Conservation (phyloP, 345 rosid species). For the Salix brachista region DNA sequence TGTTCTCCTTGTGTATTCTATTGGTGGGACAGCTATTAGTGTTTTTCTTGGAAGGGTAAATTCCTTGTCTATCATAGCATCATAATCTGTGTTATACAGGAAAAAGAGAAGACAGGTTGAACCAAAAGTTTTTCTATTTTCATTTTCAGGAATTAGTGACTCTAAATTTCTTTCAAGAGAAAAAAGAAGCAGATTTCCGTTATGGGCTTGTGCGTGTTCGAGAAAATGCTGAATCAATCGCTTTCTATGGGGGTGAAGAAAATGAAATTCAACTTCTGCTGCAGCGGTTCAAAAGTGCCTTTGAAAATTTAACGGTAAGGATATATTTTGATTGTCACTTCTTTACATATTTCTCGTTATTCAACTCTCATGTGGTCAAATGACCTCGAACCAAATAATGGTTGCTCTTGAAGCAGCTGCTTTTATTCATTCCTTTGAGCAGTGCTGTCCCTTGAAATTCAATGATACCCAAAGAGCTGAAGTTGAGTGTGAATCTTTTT, state of each 20-base stretch:
- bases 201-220: conserved; percentile 94
- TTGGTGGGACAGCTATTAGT: conserved; percentile 86
- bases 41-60: conserved; percentile 80
- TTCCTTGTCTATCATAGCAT: not conserved
- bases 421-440: not conserved
- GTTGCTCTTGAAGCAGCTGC: not conserved
- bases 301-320: conserved; percentile 68
- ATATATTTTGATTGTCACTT: conserved; percentile 11
- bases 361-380: not conserved
- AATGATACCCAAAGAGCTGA: not conserved
- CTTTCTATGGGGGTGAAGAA: conserved; percentile 91
- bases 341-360: conserved; percentile 4
- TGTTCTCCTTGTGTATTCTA: conserved; percentile 71
- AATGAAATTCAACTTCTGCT: conserved; percentile 80
- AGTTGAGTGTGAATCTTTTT: not conserved
- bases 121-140: conserved; percentile 11
- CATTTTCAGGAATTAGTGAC: conserved; percentile 67
- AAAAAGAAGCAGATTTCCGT: conserved; percentile 96
- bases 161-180: conserved; percentile 95
- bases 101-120: not conserved
- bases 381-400: not conserved
- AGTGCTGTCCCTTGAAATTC: not conserved
- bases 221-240: conserved; percentile 95
- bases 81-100: not conserved
- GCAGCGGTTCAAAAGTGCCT: conserved; percentile 88